Conservation (phyloP, 352 stramenopile species). For the Phytophthora syringae region DNA sequence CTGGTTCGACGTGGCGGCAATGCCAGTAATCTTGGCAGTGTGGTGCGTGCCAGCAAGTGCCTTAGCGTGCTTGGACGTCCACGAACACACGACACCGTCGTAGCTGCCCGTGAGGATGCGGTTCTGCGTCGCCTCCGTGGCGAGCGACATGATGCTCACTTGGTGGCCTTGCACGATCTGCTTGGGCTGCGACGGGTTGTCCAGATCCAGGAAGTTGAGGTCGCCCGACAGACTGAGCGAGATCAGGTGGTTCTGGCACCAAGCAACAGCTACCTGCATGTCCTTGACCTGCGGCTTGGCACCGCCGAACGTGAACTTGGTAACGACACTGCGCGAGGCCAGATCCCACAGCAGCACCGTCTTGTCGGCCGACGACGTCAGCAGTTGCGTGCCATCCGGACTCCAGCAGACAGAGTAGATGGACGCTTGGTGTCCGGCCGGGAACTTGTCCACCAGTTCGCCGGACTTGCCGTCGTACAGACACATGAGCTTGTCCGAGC, state of each 20-base stretch:
- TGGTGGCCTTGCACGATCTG: conserved; percentile 91
- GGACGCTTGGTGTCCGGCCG: conserved; percentile 85
- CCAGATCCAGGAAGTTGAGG: conserved; percentile 80
- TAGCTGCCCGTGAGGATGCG: conserved; percentile 94
- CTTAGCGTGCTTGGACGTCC: conserved; percentile 72
- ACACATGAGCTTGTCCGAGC: conserved; percentile 95
- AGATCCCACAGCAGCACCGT: conserved; percentile 94
- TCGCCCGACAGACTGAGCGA: conserved; percentile 88
- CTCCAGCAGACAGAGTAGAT: conserved; percentile 97
- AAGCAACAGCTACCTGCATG: conserved; percentile 82
- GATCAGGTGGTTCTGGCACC: conserved; percentile 79
- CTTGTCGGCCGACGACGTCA: conserved; percentile 97
- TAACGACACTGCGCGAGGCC: conserved; percentile 68
- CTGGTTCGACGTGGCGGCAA: conserved; percentile 62
- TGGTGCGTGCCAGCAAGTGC: conserved; percentile 51
- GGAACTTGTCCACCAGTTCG: conserved; percentile 84
- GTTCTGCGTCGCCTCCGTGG: conserved; percentile 70
- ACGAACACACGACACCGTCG: conserved; percentile 94
- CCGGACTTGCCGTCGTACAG: conserved; percentile 95
- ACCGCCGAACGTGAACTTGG: conserved; percentile 81
- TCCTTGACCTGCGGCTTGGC: conserved; percentile 76
- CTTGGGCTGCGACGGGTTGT: conserved; percentile 74
- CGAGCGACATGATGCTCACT: conserved; percentile 91
- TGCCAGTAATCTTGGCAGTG: conserved; percentile 85
- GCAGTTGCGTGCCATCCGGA: conserved; percentile 87